phyloP scores from a whole-genome alignment of 257 asterid genomes.

The Salvia hispanica region DNA sequence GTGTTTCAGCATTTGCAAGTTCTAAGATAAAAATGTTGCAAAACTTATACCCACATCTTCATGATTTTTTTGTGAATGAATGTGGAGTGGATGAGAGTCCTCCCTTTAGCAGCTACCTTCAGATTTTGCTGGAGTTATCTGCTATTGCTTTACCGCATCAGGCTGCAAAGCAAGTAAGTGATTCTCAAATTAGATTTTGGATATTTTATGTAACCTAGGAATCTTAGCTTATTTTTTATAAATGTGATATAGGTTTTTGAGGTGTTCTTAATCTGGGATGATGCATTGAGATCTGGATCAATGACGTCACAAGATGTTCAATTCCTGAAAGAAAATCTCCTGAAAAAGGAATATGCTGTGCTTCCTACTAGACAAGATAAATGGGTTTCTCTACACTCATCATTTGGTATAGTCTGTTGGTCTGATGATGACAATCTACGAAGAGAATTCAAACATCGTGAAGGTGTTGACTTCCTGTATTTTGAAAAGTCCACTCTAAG shows the following conservation, averaged over 20 bases:
- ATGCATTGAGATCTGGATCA: conserved; percentile 64
- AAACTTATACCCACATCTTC: conserved; percentile 70
- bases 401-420: conserved; percentile 88
- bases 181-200: conserved; percentile 22
- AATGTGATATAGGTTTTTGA: conserved; percentile 59
- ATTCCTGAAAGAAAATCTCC: conserved; percentile 60
- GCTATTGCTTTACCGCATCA: conserved; percentile 64
- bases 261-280: conserved; percentile 74
- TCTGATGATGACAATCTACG: conserved; percentile 68
- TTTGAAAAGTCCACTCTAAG: conserved; percentile 62
- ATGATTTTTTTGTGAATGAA: conserved; percentile 79
- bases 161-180: conserved; percentile 72
- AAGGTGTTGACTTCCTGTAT: conserved; percentile 63
- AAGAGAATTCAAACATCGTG: conserved; percentile 64
- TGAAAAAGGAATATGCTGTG: conserved; percentile 57
- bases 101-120: conserved; percentile 69
- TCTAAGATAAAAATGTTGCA: conserved; percentile 50
- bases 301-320: conserved; percentile 67
- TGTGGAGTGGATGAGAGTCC: conserved; percentile 83
- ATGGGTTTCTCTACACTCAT: conserved; percentile 88
- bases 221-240: conserved; percentile 18
- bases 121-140: conserved; percentile 70
- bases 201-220: conserved; percentile 17
- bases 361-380: conserved; percentile 89
- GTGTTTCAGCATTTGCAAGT: conserved; percentile 36